Conservation (phyloP, 208 protist species). For the Willaertia magna region DNA sequence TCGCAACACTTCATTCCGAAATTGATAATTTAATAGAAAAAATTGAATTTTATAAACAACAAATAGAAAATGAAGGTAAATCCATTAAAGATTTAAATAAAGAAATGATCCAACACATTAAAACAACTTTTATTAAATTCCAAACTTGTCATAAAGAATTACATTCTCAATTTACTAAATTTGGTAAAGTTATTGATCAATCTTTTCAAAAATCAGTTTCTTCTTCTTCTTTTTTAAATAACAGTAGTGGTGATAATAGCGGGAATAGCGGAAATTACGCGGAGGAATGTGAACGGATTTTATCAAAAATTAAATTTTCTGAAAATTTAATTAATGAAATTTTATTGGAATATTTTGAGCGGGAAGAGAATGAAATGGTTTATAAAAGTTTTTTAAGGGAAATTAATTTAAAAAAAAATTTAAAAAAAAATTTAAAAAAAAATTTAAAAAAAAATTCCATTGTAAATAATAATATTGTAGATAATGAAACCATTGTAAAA, state of each 20-base stretch:
- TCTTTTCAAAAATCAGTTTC: neutral
- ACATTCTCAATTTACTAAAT: slow-evolving; percentile 24
- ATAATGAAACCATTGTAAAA: too few species aligned
- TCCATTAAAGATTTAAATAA: neutral
- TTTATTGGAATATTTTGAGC: neutral
- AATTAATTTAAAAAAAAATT: too few species aligned
- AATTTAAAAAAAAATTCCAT: too few species aligned
- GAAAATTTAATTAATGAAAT: too few species aligned
- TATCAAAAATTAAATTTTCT: too few species aligned
- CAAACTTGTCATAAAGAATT: slow-evolving; percentile 22
- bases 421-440: too few species aligned
- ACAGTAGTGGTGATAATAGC: too few species aligned
- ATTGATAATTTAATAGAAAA: neutral
- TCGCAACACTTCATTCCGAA: neutral
- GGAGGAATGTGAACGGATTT: too few species aligned
- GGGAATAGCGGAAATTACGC: too few species aligned
- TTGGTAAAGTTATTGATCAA: slow-evolving; percentile 22
- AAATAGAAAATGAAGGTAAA: neutral
- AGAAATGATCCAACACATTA: neutral
- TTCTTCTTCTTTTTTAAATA: too few species aligned
- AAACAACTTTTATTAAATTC: neutral
- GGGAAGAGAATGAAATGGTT: neutral
- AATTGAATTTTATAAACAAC: neutral
- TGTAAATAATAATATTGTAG: too few species aligned
- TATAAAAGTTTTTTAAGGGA: too few species aligned